These are phyloP conservation scores for Podila clonocystis DNA, from an alignment of 192 early-diverging fungal genomes.

Conservation along the genomic window DNA sequence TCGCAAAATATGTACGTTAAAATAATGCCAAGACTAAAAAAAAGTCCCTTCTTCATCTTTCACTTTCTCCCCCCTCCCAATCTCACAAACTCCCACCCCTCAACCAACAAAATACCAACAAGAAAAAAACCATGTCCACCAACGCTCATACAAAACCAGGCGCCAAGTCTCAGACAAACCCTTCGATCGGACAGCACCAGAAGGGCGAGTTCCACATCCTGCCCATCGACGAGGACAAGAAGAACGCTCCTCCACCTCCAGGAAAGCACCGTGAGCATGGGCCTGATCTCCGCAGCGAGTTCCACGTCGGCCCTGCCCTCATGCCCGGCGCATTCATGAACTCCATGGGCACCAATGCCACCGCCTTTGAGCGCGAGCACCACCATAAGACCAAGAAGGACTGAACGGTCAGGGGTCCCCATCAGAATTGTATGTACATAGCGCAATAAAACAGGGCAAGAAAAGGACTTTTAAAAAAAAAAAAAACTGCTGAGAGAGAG, in stretches of 20 bases:
- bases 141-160: neutral
- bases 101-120: neutral
- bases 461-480: no score
- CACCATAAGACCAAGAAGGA: slow-evolving; percentile 17
- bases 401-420: neutral
- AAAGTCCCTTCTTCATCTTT: neutral
- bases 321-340: slow-evolving; percentile 44
- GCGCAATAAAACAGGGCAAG: no score
- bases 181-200: slow-evolving; percentile 24
- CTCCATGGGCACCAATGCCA: slow-evolving; percentile 46
- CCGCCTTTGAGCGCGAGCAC: slow-evolving; percentile 32
- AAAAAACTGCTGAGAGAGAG: neutral
- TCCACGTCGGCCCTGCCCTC: slow-evolving; percentile 29
- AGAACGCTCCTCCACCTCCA: slow-evolving; percentile 41
- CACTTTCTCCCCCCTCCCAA: neutral
- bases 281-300: slow-evolving; percentile 19
- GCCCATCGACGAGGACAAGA: slow-evolving; percentile 46
- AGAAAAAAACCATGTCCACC: neutral
- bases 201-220: slow-evolving; percentile 46
- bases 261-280: slow-evolving; percentile 10
- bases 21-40: no score
- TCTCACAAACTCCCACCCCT: slow-evolving; percentile 1
- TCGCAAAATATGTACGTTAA: neutral
- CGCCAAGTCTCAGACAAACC: neutral
- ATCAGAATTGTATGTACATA: neutral